A percentile compares a stretch with the other conserved stretches of the same genome.
Conservation (phyloP, 768 basidiomycete genomes). For the Lactarius quietus region DNA sequence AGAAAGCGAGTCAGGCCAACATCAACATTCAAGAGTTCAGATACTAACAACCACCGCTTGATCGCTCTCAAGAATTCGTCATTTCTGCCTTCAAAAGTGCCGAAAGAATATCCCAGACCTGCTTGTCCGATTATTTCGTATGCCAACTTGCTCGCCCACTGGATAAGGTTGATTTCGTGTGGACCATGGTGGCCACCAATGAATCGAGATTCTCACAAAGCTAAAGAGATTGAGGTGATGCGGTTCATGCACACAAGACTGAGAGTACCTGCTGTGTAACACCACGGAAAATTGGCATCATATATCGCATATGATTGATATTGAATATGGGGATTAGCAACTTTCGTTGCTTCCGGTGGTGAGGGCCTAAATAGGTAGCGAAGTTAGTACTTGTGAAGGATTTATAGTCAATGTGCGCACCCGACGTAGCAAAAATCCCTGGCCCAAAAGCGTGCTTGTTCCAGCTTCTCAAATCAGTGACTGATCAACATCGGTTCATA, state of each 20-base stretch:
- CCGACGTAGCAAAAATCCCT: not conserved
- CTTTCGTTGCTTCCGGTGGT: not conserved
- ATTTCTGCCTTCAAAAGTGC: slow-evolving; percentile 25
- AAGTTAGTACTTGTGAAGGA: not conserved
- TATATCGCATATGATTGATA: slow-evolving; percentile 3
- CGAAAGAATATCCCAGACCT: slow-evolving; percentile 12
- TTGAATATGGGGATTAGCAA: slow-evolving; percentile 7
- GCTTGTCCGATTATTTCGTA: slow-evolving; percentile 14
- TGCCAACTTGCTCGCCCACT: slow-evolving; percentile 3
- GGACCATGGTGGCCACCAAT: not conserved
- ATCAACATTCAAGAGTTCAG: not conserved
- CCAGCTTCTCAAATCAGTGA: not conserved
- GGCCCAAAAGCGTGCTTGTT: not conserved
- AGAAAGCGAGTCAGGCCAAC: not conserved
- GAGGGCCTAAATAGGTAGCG: not conserved
- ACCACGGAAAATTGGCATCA: slow-evolving; percentile 7
- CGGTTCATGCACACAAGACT: no score
- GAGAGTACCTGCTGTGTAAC: not conserved
- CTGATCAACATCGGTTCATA: not conserved
- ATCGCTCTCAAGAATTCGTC: slow-evolving; percentile 31
- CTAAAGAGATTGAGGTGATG: not conserved
- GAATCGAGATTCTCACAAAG: not conserved
- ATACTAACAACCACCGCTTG: not conserved
- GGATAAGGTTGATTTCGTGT: slow-evolving; percentile 1
- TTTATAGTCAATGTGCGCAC: not conserved